These are phyloP conservation scores for Acanthamoeba royreba DNA, from an alignment of 208 protist species.

Conservation along the genomic window DNA sequence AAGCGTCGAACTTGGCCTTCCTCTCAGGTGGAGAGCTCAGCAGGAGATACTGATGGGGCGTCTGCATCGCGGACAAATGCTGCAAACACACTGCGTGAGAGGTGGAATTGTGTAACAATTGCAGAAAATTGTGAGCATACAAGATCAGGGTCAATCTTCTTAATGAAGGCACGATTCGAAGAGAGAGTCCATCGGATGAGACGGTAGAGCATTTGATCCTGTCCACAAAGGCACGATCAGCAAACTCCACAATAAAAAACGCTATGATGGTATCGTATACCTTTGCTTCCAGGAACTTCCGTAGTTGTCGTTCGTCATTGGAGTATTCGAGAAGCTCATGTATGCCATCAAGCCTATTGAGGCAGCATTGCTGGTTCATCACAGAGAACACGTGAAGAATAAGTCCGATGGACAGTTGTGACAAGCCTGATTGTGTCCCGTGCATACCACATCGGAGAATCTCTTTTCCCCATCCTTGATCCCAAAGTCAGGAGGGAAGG, in stretches of 20 bases:
- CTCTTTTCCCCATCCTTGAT: background rate
- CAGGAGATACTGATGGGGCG: slow-evolving; percentile 69
- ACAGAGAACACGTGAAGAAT: background rate
- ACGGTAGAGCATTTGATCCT: background rate
- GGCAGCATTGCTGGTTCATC: slow-evolving; percentile 10
- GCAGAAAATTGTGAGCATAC: background rate
- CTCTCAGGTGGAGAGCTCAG: slow-evolving; percentile 59
- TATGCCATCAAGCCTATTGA: background rate
- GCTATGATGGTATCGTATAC: background rate
- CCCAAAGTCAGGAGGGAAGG: background rate
- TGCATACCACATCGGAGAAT: background rate
- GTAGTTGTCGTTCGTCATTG: background rate
- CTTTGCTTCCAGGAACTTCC: background rate
- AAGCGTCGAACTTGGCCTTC: slow-evolving; percentile 56
- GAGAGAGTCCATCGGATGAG: slow-evolving; percentile 15
- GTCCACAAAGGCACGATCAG: background rate
- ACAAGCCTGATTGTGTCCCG: no score
- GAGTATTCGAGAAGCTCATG: background rate
- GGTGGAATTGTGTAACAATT: background rate
- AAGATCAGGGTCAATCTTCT: background rate
- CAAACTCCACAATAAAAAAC: no score
- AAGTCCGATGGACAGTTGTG: background rate
- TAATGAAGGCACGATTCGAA: slow-evolving; percentile 29
- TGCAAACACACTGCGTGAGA: background rate
- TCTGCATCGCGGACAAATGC: slow-evolving; percentile 57